phyloP scores from a whole-genome alignment of 176 grass and related monocot species.

The Calamus simplicifolius region DNA sequence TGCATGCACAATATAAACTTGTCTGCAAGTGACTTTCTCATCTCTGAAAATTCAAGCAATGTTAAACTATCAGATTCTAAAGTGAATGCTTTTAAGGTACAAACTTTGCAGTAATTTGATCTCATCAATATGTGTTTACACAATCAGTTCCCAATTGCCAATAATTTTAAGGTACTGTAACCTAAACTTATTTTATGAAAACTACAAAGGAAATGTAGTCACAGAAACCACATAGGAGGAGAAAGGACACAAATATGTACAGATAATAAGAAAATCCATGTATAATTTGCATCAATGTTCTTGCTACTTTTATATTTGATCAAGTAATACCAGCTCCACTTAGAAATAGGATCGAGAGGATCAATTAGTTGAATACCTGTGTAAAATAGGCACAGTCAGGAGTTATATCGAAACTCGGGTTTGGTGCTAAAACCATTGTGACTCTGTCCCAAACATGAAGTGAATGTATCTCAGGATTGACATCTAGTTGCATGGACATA shows the following conservation, averaged over 20 bases:
- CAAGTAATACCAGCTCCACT: background rate
- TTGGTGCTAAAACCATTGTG: slow-evolving; percentile 49
- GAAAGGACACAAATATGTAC: too few species aligned
- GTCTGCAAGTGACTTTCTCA: slow-evolving; percentile 65
- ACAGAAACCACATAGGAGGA: too few species aligned
- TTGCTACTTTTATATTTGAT: background rate
- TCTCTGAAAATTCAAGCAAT: slow-evolving; percentile 35
- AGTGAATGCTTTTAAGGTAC: background rate
- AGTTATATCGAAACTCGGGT: slow-evolving; percentile 48
- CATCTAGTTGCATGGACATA: slow-evolving; percentile 62
- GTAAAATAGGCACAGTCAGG: slow-evolving; percentile 45
- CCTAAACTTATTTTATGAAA: too few species aligned
- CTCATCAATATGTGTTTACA: too few species aligned
- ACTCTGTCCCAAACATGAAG: slow-evolving; percentile 32
- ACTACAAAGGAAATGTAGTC: too few species aligned
- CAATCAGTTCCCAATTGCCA: too few species aligned
- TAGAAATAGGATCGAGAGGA: background rate
- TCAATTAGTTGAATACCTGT: slow-evolving; percentile 24
- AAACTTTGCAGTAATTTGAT: too few species aligned
- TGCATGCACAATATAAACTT: slow-evolving; percentile 74
- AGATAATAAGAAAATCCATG: too few species aligned
- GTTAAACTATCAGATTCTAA: slow-evolving; percentile 1
- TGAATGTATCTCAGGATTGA: slow-evolving; percentile 50
- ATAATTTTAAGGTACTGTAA: too few species aligned
- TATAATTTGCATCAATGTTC: too few species aligned